Percentiles rank a stretch among this genome's conserved stretches.
phyloP scores from a whole-genome alignment of 306 rosid species.

The Gastrolobium villosum region DNA sequence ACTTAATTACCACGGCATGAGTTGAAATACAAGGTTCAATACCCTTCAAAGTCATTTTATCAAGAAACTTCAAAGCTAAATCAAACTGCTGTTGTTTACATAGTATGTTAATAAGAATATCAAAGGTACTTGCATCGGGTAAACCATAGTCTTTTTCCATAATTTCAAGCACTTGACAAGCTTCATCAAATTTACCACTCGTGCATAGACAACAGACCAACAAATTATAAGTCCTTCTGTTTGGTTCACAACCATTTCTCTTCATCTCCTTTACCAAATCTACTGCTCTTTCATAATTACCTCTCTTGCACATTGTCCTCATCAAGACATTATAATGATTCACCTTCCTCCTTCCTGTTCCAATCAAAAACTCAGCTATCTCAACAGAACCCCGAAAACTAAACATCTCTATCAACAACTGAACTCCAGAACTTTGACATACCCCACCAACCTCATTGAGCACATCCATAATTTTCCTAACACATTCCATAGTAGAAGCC shows the following conservation, averaged over 20 bases:
- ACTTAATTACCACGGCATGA: conserved; percentile 72
- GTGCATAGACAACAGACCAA: conserved; percentile 64
- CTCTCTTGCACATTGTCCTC: conserved; percentile 58
- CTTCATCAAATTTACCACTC: conserved; percentile 59
- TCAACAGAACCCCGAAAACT: conserved; percentile 54
- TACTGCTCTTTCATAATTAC: conserved; percentile 60
- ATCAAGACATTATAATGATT: conserved; percentile 63
- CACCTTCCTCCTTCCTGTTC: conserved; percentile 52
- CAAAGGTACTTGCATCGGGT: conserved; percentile 61
- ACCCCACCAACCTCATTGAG: conserved; percentile 73
- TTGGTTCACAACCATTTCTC: conserved; percentile 56
- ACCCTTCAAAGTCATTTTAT: conserved; percentile 61
- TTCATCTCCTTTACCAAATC: conserved; percentile 66
- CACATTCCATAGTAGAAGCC: conserved; percentile 48
- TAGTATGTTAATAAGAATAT: conserved; percentile 56
- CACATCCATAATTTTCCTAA: conserved; percentile 52
- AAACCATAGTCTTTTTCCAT: conserved; percentile 58
- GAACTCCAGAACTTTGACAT: conserved; percentile 64
- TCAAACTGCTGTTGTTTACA: conserved; percentile 58
- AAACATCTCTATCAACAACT: conserved; percentile 69
- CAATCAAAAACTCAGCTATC: conserved; percentile 64
- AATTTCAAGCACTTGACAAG: conserved; percentile 52
- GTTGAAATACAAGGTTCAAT: conserved; percentile 68
- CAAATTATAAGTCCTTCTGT: conserved; percentile 55
- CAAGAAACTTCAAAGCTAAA: conserved; percentile 61